Evolutionary conservation across 1,139 yeast genomes (phyloP).

Genomic region (Taphrina wiesneri): DNA sequence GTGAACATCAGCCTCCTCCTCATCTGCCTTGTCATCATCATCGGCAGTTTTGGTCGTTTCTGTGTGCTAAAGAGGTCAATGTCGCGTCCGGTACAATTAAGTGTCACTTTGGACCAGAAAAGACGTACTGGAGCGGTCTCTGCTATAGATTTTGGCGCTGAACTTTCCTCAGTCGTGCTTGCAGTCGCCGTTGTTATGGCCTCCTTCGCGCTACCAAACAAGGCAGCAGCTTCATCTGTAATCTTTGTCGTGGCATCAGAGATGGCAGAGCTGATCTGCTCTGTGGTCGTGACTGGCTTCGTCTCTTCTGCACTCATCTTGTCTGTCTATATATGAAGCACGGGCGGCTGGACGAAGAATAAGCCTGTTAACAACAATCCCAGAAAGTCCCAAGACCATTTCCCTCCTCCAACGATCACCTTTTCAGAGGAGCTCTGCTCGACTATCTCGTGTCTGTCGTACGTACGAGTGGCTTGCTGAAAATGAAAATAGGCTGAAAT

Average conservation of each 20-base stretch:
- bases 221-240: slow-evolving; percentile 31
- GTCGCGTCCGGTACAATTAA: neutral
- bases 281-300: slow-evolving; percentile 23
- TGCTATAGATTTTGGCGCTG: slow-evolving; percentile 23
- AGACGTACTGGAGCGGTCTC: slow-evolving; percentile 28
- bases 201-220: slow-evolving; percentile 25
- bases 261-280: slow-evolving; percentile 29
- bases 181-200: slow-evolving; percentile 15
- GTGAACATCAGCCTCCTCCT: slow-evolving; percentile 91
- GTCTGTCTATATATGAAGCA: neutral
- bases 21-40: slow-evolving; percentile 61
- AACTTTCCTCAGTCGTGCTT: slow-evolving; percentile 1
- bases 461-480: neutral
- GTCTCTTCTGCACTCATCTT: slow-evolving; percentile 20
- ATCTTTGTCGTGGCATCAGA: slow-evolving; percentile 27
- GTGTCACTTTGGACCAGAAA: neutral
- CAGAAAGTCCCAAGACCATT: neutral
- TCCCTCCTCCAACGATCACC: neutral
- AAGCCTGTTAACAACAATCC: neutral
- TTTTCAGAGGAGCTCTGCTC: neutral
- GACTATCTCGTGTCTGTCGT: neutral
- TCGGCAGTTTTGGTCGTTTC: neutral
- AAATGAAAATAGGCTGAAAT: neutral
- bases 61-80: neutral
- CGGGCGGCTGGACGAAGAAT: neutral